A percentile compares a stretch with the other conserved stretches of the same genome.
phyloP scores from a whole-genome alignment of 495 filamentous ascomycete species.

The Letharia lupina region DNA sequence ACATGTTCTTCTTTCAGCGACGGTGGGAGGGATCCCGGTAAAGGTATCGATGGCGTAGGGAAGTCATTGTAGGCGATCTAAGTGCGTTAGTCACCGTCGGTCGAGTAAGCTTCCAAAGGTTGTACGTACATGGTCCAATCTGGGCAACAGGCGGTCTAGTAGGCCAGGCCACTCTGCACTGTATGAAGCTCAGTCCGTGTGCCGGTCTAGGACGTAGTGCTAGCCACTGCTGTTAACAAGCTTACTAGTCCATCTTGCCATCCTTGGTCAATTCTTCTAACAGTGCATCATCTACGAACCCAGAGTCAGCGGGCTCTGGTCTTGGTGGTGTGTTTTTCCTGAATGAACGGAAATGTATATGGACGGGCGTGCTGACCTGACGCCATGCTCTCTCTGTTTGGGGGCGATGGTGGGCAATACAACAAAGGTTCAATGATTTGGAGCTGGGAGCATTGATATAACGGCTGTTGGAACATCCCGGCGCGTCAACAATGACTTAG shows the following conservation, averaged over 20 bases:
- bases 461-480: neutral
- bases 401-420: neutral
- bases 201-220: neutral
- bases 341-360: neutral
- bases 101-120: constrained; percentile 7
- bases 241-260: constrained; percentile 62
- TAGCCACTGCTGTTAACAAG: constrained; percentile 7
- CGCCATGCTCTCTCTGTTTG: neutral
- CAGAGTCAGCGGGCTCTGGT: constrained; percentile 10
- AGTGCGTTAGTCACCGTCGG: constrained; percentile 11
- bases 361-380: neutral
- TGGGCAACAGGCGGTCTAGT: constrained; percentile 42
- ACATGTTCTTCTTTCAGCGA: constrained; percentile 22
- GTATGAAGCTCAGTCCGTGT: constrained; percentile 25
- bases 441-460: neutral
- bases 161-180: constrained; percentile 50
- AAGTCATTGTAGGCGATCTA: constrained; percentile 49
- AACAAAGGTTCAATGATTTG: neutral
- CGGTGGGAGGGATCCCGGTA: constrained; percentile 26
- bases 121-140: constrained; percentile 44
- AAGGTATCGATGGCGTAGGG: constrained; percentile 38
- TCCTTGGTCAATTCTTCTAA: constrained; percentile 55
- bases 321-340: neutral
- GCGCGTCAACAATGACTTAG: neutral
- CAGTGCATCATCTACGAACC: constrained; percentile 48